Conservation (phyloP, 2,329 filamentous ascomycete species). For the Ophiostoma himal-ulmi region DNA sequence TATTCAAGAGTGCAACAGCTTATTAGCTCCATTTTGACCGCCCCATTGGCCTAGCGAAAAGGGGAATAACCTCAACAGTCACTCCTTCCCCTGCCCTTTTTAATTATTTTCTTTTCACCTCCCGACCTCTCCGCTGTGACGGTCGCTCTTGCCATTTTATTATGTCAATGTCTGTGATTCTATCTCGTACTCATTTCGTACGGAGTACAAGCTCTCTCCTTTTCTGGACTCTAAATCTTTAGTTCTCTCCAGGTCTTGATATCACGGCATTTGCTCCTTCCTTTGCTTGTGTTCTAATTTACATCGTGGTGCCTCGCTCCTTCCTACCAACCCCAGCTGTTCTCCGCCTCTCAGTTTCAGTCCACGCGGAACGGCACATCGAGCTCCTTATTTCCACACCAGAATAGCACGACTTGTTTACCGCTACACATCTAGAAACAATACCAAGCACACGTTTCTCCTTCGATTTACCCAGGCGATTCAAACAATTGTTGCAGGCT, state of each 20-base stretch:
- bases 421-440: background rate
- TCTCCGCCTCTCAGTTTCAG: constrained; percentile 21
- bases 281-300: background rate
- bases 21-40: constrained; percentile 20
- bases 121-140: constrained; percentile 18
- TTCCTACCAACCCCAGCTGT: background rate
- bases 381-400: constrained; percentile 10
- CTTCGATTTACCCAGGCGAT: background rate
- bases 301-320: constrained; percentile 1
- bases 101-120: constrained; percentile 11
- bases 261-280: background rate
- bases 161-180: background rate
- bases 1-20: background rate
- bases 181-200: constrained; percentile 4
- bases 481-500: background rate
- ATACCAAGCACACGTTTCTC: background rate
- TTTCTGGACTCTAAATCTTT: background rate
- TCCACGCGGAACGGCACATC: constrained; percentile 16
- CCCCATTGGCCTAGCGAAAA: constrained; percentile 20
- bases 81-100: constrained; percentile 14
- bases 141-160: constrained; percentile 11
- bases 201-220: background rate
- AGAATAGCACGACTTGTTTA: constrained; percentile 8
- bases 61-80: constrained; percentile 20
- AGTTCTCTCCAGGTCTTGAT: background rate